Conservation (phyloP, 768 basidiomycete genomes). For the Hygrophoropsis aurantiaca region DNA sequence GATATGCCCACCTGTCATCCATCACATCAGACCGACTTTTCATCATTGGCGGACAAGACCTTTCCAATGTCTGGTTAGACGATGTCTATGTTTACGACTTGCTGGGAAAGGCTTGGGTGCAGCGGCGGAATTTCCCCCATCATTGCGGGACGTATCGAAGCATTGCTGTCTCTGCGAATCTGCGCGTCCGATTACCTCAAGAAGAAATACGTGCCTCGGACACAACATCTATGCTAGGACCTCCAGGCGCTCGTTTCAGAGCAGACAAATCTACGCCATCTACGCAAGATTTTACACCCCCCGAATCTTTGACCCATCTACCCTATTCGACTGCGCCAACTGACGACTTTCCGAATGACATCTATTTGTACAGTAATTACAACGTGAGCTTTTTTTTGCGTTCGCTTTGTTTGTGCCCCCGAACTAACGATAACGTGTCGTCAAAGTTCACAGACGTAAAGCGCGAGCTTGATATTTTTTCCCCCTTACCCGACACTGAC, state of each 20-base stretch:
- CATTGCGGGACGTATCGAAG: slow-evolving; percentile 97
- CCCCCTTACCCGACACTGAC: slow-evolving; percentile 71
- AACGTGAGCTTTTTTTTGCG: slow-evolving; percentile 56
- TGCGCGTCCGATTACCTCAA: slow-evolving; percentile 66
- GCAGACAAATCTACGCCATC: slow-evolving; percentile 41
- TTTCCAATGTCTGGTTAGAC: slow-evolving; percentile 90
- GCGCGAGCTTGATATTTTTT: slow-evolving; percentile 90
- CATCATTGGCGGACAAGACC: slow-evolving; percentile 94
- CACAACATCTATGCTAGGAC: slow-evolving; percentile 45
- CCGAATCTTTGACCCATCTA: slow-evolving; percentile 64
- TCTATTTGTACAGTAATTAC: slow-evolving; percentile 94
- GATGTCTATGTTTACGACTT: slow-evolving; percentile 92
- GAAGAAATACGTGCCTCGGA: slow-evolving; percentile 51
- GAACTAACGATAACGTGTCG: slow-evolving; percentile 10
- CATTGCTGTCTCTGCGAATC: slow-evolving; percentile 77
- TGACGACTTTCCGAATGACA: slow-evolving; percentile 78
- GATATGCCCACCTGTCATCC: slow-evolving; percentile 94
- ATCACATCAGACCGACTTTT: slow-evolving; percentile 82
- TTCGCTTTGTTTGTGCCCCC: slow-evolving; percentile 3
- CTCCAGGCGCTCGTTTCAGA: slow-evolving; percentile 60
- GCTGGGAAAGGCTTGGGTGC: slow-evolving; percentile 69
- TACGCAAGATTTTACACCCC: slow-evolving; percentile 50
- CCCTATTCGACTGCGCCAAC: slow-evolving; percentile 75
- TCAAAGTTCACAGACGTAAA: slow-evolving; percentile 91
- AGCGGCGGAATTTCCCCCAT: slow-evolving; percentile 78